A percentile compares a stretch with the other conserved stretches of the same genome.
Evolutionary conservation across 2,329 filamentous ascomycete species (phyloP).

Genomic region (Thyridium curvatum): DNA sequence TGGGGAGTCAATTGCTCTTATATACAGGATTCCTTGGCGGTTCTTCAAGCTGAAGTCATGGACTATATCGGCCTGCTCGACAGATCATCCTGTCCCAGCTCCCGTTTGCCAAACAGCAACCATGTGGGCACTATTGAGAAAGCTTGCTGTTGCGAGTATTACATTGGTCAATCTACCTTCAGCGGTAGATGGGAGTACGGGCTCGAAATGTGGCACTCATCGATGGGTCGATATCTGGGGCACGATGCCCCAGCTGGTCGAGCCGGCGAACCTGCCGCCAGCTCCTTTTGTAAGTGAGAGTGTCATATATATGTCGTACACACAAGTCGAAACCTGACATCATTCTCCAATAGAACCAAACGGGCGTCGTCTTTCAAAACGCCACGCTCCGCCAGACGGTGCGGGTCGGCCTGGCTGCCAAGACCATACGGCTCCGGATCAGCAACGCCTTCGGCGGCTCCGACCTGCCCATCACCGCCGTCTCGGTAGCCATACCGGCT

Average conservation of each 20-base stretch:
- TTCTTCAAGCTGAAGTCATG: too few species aligned
- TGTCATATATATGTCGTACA: not conserved
- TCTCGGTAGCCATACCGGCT: constrained; percentile 45
- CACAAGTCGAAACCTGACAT: constrained; percentile 7
- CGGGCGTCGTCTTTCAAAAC: constrained; percentile 46
- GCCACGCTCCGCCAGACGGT: constrained; percentile 57
- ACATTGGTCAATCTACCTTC: too few species aligned
- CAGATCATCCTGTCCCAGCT: too few species aligned
- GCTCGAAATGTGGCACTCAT: not conserved
- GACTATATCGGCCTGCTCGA: too few species aligned
- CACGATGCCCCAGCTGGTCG: constrained; percentile 56
- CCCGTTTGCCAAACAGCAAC: too few species aligned
- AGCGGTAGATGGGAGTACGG: not conserved
- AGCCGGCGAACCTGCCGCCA: constrained; percentile 51
- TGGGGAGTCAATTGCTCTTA: too few species aligned
- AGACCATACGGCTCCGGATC: constrained; percentile 50
- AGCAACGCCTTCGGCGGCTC: constrained; percentile 56
- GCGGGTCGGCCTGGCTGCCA: constrained; percentile 44
- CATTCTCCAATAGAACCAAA: constrained; percentile 41
- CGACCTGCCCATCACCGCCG: constrained; percentile 49
- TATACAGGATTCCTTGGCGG: too few species aligned
- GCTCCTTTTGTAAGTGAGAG: constrained; percentile 41
- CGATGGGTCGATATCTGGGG: constrained; percentile 56
- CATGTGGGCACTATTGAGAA: too few species aligned
- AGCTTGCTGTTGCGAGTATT: too few species aligned